phyloP scores from a whole-genome alignment of 1,284 basidiomycete species.

The Cutaneotrichosporon cyanovorans region DNA sequence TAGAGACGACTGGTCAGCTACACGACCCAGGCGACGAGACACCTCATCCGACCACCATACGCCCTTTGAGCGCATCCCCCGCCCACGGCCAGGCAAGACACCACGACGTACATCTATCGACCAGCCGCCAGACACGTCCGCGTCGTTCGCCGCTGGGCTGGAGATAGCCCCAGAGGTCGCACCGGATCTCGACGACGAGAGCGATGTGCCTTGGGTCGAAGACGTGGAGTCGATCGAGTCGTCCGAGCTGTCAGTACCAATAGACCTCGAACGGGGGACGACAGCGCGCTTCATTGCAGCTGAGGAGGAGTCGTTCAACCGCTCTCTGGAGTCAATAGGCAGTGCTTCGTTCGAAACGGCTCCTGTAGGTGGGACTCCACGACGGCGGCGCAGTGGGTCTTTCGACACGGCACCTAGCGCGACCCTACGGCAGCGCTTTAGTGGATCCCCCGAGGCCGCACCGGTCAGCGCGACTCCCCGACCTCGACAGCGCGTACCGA shows the following conservation, averaged over 20 bases:
- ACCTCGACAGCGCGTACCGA: not conserved
- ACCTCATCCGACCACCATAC: not conserved
- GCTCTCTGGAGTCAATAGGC: not conserved
- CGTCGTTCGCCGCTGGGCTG: constrained; percentile 25
- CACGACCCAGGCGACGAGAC: not conserved
- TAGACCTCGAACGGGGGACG: constrained; percentile 4
- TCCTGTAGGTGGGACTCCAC: not conserved
- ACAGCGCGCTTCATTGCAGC: constrained; percentile 4
- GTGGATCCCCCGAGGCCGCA: not conserved
- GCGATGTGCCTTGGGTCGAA: constrained; percentile 12
- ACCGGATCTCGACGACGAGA: constrained; percentile 35
- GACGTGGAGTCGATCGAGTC: constrained; percentile 11
- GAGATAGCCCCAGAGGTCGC: constrained; percentile 16
- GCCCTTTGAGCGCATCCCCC: not conserved
- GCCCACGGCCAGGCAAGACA: constrained; percentile 1
- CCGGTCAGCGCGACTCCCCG: not conserved
- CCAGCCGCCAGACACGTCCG: constrained; percentile 20
- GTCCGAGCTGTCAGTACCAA: constrained; percentile 3
- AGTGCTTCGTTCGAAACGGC: not conserved
- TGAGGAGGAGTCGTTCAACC: constrained; percentile 5
- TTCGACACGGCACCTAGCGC: not conserved
- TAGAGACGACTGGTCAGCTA: no score
- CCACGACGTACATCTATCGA: constrained; percentile 8
- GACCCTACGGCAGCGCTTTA: not conserved
- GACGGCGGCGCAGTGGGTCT: no score